Evolutionary conservation across 495 filamentous ascomycete species (phyloP), one percentile per base, ranked within the genome.

Genomic region (Lophium mytilinum): DNA sequence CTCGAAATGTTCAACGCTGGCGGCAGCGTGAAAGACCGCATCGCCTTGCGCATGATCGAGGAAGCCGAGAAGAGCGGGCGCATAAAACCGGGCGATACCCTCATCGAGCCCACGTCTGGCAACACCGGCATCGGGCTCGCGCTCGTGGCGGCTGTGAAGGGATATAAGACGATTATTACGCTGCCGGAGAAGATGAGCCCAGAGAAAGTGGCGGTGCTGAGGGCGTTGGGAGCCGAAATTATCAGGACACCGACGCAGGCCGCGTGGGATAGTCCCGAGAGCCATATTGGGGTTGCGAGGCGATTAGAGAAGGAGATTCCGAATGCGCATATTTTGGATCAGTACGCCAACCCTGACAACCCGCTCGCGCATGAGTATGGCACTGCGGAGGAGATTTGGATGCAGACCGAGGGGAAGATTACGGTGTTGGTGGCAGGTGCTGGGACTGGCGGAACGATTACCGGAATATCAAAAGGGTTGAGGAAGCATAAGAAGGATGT

Each of bases 171-270:
- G 14, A 96, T 99, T 71, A 99, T 99, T 67, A 99, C 93, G 0
- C 82, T 99, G 2, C 93, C 93, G 37, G 93, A 99, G 75, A 99
- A 99, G 77, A 99, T 99, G 93, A 95, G 90, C 6, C 83, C 89
- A 30, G 93, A 99, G 73, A 99, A 99, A 70, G 94, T 99, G 11
- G 83, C 90, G 1, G 93, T 99, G 10, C 77, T 99, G 24, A 83
- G 88, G 46, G 91, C 93, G 15, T 80, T 99, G 35, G 93, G 93
- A 56, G 92, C 93, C 19, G 96, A 93, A 62, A 97, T 99, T 68
- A 95, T 99, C 62, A 86, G 93, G 48, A 99, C 93, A 0, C 94
- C 93, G 24, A 97, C 95, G 19, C 87, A 94, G 72, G 93, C 93
- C 10, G 93, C 93, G 30, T 96, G 78, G 68, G 94, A 99, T 70